phyloP scores from a whole-genome alignment of 2,329 filamentous ascomycete species.

The Fusarium penzigii region DNA sequence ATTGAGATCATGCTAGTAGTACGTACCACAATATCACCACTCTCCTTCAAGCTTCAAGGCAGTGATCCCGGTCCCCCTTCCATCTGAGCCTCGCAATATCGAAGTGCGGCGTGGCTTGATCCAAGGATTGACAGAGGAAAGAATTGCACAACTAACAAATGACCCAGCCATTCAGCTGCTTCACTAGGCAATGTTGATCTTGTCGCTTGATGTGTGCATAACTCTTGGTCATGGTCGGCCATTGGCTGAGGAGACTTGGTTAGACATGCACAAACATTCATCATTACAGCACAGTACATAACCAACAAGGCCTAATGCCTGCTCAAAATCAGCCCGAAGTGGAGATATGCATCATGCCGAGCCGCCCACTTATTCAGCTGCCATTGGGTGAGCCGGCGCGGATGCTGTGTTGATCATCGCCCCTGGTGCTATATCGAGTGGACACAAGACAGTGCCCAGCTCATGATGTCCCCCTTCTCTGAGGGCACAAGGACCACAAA shows the following conservation, averaged over 20 bases:
- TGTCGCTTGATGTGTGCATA: slow-evolving; percentile 24
- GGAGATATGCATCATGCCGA: background rate
- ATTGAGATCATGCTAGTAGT: background rate
- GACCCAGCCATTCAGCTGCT: slow-evolving; percentile 17
- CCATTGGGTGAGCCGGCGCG: background rate
- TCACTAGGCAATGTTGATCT: slow-evolving; percentile 25
- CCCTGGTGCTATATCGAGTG: background rate
- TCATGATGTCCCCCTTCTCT: background rate
- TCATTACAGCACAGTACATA: slow-evolving; percentile 18
- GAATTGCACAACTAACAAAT: slow-evolving; percentile 8
- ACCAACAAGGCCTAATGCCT: background rate
- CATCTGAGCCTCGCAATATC: background rate
- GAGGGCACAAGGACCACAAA: background rate
- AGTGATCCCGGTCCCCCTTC: background rate
- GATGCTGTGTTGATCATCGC: background rate
- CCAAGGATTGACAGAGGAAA: background rate
- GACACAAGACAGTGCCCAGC: background rate
- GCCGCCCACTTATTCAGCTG: background rate
- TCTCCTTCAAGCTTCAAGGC: too few species aligned
- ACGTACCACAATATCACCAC: background rate
- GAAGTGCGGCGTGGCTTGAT: background rate
- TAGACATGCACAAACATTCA: slow-evolving; percentile 18
- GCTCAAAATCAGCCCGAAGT: background rate
- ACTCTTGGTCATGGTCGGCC: slow-evolving; percentile 9
- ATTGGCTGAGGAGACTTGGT: slow-evolving; percentile 24